Conservation (phyloP, 2,329 filamentous ascomycete genomes). For the Xylaria sp. region DNA sequence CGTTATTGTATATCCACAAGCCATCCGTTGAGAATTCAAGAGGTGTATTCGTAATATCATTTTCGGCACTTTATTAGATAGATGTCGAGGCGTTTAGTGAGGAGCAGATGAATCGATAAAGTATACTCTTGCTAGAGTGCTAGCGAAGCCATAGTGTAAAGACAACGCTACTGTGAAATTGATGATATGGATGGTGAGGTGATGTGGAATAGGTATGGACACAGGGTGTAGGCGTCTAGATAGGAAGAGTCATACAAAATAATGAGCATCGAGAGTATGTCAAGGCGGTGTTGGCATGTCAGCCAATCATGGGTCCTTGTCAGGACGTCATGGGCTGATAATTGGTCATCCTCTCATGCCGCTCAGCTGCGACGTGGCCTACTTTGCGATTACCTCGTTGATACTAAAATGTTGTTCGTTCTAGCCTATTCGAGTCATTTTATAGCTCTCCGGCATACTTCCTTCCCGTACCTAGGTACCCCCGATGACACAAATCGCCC, state of each 20-base stretch:
- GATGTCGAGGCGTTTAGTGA: conserved; percentile 2
- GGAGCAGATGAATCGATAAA: conserved; percentile 21
- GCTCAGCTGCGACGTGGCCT: background rate
- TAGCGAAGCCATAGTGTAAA: conserved; percentile 19
- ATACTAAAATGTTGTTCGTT: no score
- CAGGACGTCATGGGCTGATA: conserved; percentile 3
- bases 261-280: background rate
- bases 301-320: conserved; percentile 20
- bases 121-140: conserved; percentile 6
- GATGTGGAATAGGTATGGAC: background rate
- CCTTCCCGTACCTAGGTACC: background rate
- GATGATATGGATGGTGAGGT: background rate
- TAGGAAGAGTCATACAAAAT: conserved; percentile 24
- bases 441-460: background rate
- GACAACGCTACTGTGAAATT: background rate
- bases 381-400: background rate
- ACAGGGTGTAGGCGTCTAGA: background rate
- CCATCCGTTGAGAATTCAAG: conserved; percentile 36
- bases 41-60: conserved; percentile 49
- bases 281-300: conserved; percentile 5
- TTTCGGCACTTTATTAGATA: conserved; percentile 38
- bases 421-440: background rate
- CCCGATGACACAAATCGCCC: background rate
- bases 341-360: background rate
- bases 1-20: conserved; percentile 38